Base-by-base conservation (phyloP, 148 eudicot species). In the Rhododendron vialii region DNA sequence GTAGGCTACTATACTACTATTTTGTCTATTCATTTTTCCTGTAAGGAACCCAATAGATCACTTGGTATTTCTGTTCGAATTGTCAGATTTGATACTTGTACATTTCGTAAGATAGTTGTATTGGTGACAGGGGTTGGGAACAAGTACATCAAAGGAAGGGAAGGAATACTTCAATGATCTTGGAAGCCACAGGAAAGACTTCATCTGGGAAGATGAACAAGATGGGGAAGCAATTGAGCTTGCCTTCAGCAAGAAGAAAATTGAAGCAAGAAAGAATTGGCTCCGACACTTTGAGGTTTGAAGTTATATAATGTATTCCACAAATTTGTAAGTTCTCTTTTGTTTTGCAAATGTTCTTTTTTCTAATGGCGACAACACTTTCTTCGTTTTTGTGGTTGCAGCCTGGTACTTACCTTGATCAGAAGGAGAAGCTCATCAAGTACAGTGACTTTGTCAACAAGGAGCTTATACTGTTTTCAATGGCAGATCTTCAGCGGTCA, bases 251-350 rank as follows among this genome's bases (percentile, higher is more conserved):
- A 97, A 94, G 88, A 97, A 97, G 89, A 97, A 93, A 88, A 95
- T 97, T 61, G 99, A 97, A 88, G 98, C 98, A 61, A 91, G 99
- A 85, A 97, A 97, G 90, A 96, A 90, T 84, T 95, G 99, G 98
- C 96, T 95, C 73, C 87, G 98, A 41, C 95, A 93, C 78, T 93
- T 90, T 82, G 95, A 94, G 99, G 99, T 96, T 69, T 13, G 90
- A 36, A 45, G 28, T 51, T 45, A 2, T 1, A 53, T 30, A 8
- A 28, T 22, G 55, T 30, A 18, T 55, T 28, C 26, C 26, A 17
- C 11, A n/a, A 45, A 8, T 7, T 55, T 35, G 20, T 11, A 14
- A 55, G 6, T 53, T 80, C 13, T 51, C 61, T 55, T 55, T 65
- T 57, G 24, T 57, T 81, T 38, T 57, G 17, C 5, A 65, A 65